phyloP scores from a whole-genome alignment of 768 basidiomycete species.

The Xanthoconium purpureum region DNA sequence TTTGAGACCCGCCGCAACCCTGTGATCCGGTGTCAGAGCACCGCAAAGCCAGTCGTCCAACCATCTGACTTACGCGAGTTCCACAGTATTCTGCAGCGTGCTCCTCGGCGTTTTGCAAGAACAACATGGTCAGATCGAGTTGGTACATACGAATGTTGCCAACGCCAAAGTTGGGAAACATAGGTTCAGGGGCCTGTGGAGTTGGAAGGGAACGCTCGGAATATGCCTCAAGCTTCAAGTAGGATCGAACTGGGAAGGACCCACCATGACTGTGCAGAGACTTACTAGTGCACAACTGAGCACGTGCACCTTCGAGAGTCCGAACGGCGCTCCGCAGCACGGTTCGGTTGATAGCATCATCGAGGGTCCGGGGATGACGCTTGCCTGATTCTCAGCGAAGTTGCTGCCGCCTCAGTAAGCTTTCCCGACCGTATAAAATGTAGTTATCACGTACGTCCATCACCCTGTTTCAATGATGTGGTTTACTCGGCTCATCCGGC shows the following conservation, averaged over 20 bases:
- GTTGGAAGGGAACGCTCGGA: neutral
- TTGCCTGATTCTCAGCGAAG: too few relatives aligned
- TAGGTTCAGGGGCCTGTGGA: conserved; percentile 33
- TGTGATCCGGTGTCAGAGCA: conserved; percentile 11
- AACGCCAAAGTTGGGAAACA: conserved; percentile 34
- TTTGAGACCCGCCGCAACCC: conserved; percentile 25
- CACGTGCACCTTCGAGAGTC: conserved; percentile 36
- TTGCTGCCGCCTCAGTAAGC: too few relatives aligned
- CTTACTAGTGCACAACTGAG: conserved; percentile 30
- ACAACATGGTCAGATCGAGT: conserved; percentile 31
- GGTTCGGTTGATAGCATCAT: conserved; percentile 23
- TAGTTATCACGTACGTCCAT: too few relatives aligned
- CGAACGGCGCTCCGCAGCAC: conserved; percentile 25
- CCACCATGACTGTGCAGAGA: conserved; percentile 14
- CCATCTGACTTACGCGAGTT: conserved; percentile 25
- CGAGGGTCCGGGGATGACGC: conserved; percentile 9
- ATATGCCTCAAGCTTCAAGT: neutral
- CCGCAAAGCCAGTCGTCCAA: neutral
- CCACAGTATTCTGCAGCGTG: conserved; percentile 26
- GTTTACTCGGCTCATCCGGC: too few relatives aligned
- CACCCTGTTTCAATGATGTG: too few relatives aligned
- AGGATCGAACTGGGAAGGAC: neutral
- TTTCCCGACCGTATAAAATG: too few relatives aligned
- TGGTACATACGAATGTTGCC: conserved; percentile 30
- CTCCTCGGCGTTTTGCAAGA: conserved; percentile 33